Evolutionary conservation across 2,329 filamentous ascomycete genomes (phyloP), one percentile per base, ranked within the genome.

Genomic region (Ophioceras dolichostomum): DNA sequence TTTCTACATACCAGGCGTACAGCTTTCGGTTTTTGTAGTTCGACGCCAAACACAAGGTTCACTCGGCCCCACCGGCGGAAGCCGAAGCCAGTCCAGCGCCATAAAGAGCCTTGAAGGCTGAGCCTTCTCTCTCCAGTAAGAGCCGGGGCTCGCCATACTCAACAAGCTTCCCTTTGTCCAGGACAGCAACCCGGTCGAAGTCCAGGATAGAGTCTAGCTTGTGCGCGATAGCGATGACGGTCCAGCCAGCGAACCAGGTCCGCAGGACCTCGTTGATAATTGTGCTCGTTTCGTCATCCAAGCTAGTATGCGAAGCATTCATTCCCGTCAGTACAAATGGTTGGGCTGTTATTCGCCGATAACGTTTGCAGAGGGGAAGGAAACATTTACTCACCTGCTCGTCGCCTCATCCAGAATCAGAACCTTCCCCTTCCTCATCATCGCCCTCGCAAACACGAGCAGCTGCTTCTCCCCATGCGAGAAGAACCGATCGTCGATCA

Each of bases 271-370:
- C 54, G 46, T 76, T 69, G 53, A 78, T 70, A 10, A 63, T 53
- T 30, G 63, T 57, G 40, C 79, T 73, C 1, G 73, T 76, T 39
- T 66, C 61, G 12, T 56, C 54, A 45, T 79, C 75, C 29, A 79
- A 65, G 39, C 67, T 73, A 30, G 14, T 30, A 17, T 17, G 28
- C 17, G 28, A 37, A 16, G 12, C n/a, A n/a, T n/a, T n/a, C n/a
- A n/a, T n/a, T n/a, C n/a, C n/a, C n/a, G n/a, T n/a, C n/a, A n/a
- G n/a, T n/a, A n/a, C n/a, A n/a, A n/a, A n/a, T n/a, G n/a, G n/a
- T n/a, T n/a, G n/a, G n/a, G n/a, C n/a, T n/a, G n/a, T n/a, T n/a
- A n/a, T n/a, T n/a, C n/a, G n/a, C n/a, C n/a, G n/a, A n/a, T n/a
- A n/a, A n/a, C n/a, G n/a, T n/a, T n/a, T n/a, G n/a, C n/a, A n/a